Base-by-base conservation (phyloP, 164 flowering plant species). In the Malania oleifera region DNA sequence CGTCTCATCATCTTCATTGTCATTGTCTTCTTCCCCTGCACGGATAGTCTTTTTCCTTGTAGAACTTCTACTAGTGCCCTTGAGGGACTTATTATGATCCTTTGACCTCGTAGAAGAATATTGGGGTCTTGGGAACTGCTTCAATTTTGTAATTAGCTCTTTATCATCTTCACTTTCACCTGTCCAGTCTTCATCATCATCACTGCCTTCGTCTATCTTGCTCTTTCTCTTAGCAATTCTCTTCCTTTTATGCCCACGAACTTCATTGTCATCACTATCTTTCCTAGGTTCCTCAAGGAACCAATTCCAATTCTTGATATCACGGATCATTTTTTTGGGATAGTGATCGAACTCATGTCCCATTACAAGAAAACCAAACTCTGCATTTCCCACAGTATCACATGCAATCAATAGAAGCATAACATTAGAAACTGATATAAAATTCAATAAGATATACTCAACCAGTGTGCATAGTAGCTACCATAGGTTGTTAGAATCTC, bases 281-380 rank as follows among this genome's bases (percentile, higher is more conserved):
- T 63, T 70, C 1, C 48, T 65, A 44, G 63, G 39, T 44, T 82
- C 85, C 56, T 88, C 89, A 43, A 92, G 75, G 60, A 83, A 87
- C 98, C 98, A 89, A 28, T 87, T 62, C 95, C 89, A 87, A 6
- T 74, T 61, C 68, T 74, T 82, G n/a, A 75, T 52, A 39, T 76
- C 74, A 9, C 73, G 74, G 37, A 87, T 77, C 79, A 62, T 76
- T 31, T 57, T 61, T 70, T 76, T 75, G 1, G 84, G 72, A 56
- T 84, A 87, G 45, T 52, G 52, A 58, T 87, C 87, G 66, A 87
- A 89, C 62, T 92, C 95, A 60, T 80, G 87, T 28, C 96, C 96
- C 58, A 79, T 66, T 14, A 80, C 79, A 66, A 89, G 56, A 68
- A 92, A 89, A 13, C 98, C 95, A 76, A 92, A 89, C 67, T 92